Conservation (phyloP, 2,329 filamentous ascomycete species). For the Alternaria sp. region DNA sequence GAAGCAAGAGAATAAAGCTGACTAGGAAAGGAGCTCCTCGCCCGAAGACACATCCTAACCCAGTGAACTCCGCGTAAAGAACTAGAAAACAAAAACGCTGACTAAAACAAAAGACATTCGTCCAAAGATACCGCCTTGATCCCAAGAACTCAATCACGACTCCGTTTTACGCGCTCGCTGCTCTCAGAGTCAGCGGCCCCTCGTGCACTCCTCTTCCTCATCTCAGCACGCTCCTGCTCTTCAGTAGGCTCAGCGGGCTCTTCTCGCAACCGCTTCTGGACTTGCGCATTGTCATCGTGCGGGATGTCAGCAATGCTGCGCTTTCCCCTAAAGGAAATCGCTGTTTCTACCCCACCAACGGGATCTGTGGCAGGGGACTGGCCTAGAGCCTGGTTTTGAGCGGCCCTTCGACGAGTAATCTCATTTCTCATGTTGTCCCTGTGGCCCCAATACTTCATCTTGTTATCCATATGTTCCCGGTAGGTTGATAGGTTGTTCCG, state of each 20-base stretch:
- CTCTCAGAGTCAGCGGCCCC: background rate
- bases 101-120: background rate
- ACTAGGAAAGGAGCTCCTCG: background rate
- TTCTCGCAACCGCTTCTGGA: background rate
- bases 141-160: background rate
- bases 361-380: too few relatives aligned
- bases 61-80: background rate
- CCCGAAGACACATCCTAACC: background rate
- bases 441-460: background rate
- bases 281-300: background rate
- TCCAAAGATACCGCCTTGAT: fast-evolving
- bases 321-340: background rate
- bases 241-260: background rate
- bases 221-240: background rate
- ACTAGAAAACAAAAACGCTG: background rate
- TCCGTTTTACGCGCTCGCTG: background rate
- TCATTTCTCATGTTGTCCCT: background rate
- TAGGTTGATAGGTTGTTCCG: background rate
- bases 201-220: background rate
- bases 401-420: background rate
- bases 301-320: background rate
- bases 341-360: background rate
- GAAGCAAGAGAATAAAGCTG: too few relatives aligned
- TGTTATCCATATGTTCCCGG: background rate
- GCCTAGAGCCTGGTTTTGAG: background rate